These are phyloP conservation scores for Phytopythium kandeliae DNA, from an alignment of 352 stramenopile species.

Conservation along the genomic window DNA sequence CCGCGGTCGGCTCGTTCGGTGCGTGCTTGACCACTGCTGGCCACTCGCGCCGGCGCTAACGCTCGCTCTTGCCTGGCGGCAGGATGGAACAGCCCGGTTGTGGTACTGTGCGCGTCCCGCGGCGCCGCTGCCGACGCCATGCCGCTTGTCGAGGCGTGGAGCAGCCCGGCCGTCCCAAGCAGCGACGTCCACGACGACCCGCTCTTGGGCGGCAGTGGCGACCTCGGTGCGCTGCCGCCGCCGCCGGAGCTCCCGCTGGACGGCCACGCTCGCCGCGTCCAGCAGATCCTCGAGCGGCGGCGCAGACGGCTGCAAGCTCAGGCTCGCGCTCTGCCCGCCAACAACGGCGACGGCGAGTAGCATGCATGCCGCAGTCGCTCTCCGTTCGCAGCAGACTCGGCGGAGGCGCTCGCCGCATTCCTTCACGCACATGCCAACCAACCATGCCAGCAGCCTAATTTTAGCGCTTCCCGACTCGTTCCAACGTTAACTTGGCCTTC, in stretches of 20 bases:
- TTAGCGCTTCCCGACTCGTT: not conserved
- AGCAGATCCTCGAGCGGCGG: slow-evolving; percentile 40
- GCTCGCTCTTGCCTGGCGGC: not conserved
- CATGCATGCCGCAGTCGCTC: no score
- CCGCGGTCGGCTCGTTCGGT: slow-evolving; percentile 60
- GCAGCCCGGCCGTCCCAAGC: not conserved
- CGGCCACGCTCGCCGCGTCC: slow-evolving; percentile 26
- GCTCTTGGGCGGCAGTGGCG: slow-evolving; percentile 11
- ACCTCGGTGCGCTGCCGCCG: slow-evolving; percentile 8
- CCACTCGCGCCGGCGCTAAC: no score
- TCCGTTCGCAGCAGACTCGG: no score
- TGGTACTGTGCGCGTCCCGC: slow-evolving; percentile 49
- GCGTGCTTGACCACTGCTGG: slow-evolving; percentile 1
- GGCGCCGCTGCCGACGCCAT: slow-evolving; percentile 22
- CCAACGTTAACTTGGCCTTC: no score
- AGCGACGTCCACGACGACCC: slow-evolving; percentile 1
- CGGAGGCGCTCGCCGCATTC: no score
- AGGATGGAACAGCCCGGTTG: slow-evolving; percentile 54
- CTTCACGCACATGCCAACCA: no score
- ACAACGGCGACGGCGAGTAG: no score
- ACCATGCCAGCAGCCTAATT: not conserved
- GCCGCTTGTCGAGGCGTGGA: not conserved
- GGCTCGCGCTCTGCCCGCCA: no score
- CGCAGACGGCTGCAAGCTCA: slow-evolving; percentile 39
- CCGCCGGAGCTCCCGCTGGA: slow-evolving; percentile 7